Evolutionary conservation across 306 rosid species (phyloP).

Genomic region (Cucumis cinereus): DNA sequence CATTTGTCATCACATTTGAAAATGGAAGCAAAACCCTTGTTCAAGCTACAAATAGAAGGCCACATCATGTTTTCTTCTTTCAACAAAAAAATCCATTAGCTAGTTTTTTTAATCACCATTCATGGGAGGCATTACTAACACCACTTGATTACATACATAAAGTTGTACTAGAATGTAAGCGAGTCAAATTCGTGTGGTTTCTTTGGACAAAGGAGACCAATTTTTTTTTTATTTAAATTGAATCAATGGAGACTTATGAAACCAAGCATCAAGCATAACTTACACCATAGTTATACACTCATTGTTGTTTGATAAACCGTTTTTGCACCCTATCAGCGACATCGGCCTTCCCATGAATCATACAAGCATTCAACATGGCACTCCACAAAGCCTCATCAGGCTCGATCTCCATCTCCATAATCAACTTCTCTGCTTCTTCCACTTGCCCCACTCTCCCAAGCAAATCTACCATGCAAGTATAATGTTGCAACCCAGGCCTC

Average conservation of each 20-base stretch:
- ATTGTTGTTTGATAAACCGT: not conserved
- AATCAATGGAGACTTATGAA: not conserved
- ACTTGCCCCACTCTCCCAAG: slow-evolving; percentile 54
- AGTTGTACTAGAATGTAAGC: not conserved
- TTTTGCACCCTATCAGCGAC: not conserved
- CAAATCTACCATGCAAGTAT: slow-evolving; percentile 76
- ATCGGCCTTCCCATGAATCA: not conserved
- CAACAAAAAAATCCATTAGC: not conserved
- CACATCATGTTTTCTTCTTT: not conserved
- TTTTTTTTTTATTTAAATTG: not conserved
- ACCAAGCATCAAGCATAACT: not conserved
- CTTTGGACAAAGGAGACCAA: not conserved
- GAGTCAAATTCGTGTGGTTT: not conserved
- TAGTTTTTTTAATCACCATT: not conserved
- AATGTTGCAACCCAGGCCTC: slow-evolving; percentile 40
- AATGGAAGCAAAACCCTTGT: not conserved
- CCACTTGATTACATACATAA: not conserved
- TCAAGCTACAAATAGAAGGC: not conserved
- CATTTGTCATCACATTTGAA: not conserved
- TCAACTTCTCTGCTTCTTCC: slow-evolving; percentile 55
- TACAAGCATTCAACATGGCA: slow-evolving; percentile 20
- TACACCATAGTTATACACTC: not conserved
- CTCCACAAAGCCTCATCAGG: slow-evolving; percentile 47
- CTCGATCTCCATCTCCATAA: slow-evolving; percentile 36
- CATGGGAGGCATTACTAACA: not conserved